Evolutionary conservation across 441 rosid species (phyloP).

Genomic region (Euphorbia celastroides): DNA sequence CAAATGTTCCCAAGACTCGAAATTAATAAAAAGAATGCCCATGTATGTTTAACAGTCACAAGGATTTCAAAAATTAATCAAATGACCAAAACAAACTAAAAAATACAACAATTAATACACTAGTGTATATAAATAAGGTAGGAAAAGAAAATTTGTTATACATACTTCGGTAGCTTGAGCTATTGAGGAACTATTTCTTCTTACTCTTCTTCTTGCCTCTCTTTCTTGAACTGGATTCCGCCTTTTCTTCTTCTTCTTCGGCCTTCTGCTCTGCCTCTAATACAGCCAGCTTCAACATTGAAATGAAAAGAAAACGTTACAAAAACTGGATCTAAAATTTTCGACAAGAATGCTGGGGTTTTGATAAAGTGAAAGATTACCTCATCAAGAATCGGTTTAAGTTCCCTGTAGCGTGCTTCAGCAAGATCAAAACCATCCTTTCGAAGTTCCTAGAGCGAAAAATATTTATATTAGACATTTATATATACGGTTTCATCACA

Average conservation of each 20-base stretch:
- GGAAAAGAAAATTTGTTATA: not conserved
- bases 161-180: not conserved
- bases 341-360: not conserved
- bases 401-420: slow-evolving; percentile 76
- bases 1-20: not conserved
- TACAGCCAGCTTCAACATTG: slow-evolving; percentile 51
- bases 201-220: slow-evolving; percentile 68
- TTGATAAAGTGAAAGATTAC: slow-evolving; percentile 28
- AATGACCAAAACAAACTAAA: not conserved
- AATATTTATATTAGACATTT: not conserved
- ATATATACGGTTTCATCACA: not conserved
- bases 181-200: slow-evolving; percentile 8
- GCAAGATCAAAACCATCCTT: slow-evolving; percentile 98
- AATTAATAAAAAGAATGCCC: not conserved
- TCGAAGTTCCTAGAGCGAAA: slow-evolving; percentile 69
- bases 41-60: not conserved
- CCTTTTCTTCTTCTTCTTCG: slow-evolving; percentile 78
- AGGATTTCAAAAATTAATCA: not conserved
- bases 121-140: not conserved
- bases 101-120: not conserved
- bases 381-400: slow-evolving; percentile 94
- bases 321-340: not conserved
- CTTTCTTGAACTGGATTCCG: slow-evolving; percentile 66
- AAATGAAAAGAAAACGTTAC: not conserved
- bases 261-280: slow-evolving; percentile 96